A percentile compares a stretch with the other conserved stretches of the same genome.
Conservation (phyloP, 495 filamentous ascomycete species). For the Penicillium pancosmium region DNA sequence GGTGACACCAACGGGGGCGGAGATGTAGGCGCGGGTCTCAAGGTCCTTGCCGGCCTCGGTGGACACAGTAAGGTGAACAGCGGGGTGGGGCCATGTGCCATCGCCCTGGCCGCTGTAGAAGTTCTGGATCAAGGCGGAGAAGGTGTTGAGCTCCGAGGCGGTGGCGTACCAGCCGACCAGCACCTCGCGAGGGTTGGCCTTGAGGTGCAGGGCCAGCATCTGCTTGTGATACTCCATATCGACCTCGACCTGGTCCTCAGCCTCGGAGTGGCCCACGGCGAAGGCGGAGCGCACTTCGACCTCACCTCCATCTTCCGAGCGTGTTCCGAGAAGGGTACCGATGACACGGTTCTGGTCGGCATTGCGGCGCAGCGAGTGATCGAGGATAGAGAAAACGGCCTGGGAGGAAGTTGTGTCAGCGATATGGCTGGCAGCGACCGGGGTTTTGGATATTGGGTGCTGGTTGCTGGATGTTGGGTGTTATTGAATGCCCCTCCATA, state of each 20-base stretch:
- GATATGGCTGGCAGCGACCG: too few relatives aligned
- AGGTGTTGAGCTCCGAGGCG: conserved; percentile 91
- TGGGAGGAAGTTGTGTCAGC: conserved; percentile 32
- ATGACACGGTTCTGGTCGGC: conserved; percentile 92
- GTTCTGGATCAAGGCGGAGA: conserved; percentile 97
- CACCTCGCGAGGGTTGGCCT: conserved; percentile 90
- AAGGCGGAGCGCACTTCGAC: conserved; percentile 94
- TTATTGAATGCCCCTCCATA: conserved; percentile 6
- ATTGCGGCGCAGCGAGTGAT: conserved; percentile 91
- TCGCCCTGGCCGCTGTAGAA: conserved; percentile 98
- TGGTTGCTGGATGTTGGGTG: not conserved
- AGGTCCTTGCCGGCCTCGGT: conserved; percentile 84
- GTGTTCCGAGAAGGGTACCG: conserved; percentile 87
- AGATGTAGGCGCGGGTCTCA: conserved; percentile 88
- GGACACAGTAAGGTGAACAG: conserved; percentile 91
- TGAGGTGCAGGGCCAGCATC: conserved; percentile 91
- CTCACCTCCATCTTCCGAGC: conserved; percentile 94
- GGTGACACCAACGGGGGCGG: conserved; percentile 90
- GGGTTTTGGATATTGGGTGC: too few relatives aligned
- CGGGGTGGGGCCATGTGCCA: conserved; percentile 93
- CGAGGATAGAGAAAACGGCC: conserved; percentile 96
- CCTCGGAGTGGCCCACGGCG: conserved; percentile 97
- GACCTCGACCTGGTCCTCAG: conserved; percentile 96
- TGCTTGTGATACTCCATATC: conserved; percentile 99
- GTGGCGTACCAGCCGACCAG: conserved; percentile 99